These are phyloP conservation scores for Hysterangium stoloniferum DNA, from an alignment of 768 basidiomycete species.

Conservation along the genomic window DNA sequence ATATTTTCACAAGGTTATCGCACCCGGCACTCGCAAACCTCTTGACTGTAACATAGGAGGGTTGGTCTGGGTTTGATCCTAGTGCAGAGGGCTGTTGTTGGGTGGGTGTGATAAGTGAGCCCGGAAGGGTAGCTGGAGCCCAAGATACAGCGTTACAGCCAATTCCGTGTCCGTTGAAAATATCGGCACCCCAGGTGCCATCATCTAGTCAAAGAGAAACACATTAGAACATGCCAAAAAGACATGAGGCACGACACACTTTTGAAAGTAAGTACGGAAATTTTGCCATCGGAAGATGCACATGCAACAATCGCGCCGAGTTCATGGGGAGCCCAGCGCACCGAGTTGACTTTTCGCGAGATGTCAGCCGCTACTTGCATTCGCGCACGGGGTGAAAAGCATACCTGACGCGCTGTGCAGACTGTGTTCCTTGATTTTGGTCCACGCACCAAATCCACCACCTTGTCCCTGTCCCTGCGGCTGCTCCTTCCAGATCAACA, in stretches of 20 bases:
- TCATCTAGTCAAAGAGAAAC: constrained; percentile 52
- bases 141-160: constrained; percentile 97
- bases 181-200: constrained; percentile 91
- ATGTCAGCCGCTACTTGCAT: no score
- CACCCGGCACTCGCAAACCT: constrained; percentile 95
- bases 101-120: constrained; percentile 71
- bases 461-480: constrained; percentile 37
- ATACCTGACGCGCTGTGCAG: constrained; percentile 89
- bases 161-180: constrained; percentile 92
- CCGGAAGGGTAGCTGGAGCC: constrained; percentile 87
- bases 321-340: constrained; percentile 99
- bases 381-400: no score
- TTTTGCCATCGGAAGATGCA: constrained; percentile 93
- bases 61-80: constrained; percentile 26
- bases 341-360: constrained; percentile 90
- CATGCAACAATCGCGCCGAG: constrained; percentile 95
- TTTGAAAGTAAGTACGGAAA: constrained; percentile 95
- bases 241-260: constrained; percentile 48
- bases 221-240: not conserved
- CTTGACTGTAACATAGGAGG: constrained; percentile 53
- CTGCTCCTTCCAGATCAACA: constrained; percentile 97
- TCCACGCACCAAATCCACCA: constrained; percentile 61
- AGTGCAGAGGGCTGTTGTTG: constrained; percentile 37
- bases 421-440: constrained; percentile 92
- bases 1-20: constrained; percentile 61